These are phyloP conservation scores for Wickerhamiella azyma DNA, from an alignment of 805 yeast genomes.

Conservation along the genomic window DNA sequence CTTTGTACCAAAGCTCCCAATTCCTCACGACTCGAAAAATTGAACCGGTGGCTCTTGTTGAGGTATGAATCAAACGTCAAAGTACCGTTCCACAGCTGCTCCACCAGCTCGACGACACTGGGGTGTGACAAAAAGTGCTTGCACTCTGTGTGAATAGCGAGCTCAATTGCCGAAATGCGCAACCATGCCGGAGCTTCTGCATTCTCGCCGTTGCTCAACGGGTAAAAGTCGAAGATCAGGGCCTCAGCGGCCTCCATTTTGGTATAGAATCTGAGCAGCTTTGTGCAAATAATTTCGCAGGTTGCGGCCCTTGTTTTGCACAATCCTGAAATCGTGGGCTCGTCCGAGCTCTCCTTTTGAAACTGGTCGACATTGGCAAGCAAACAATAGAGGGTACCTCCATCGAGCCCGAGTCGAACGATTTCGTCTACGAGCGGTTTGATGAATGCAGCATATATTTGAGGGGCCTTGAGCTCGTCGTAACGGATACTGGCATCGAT, in stretches of 20 bases:
- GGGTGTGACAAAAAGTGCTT: slow-evolving; percentile 42
- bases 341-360: slow-evolving; percentile 22
- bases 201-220: slow-evolving; percentile 28
- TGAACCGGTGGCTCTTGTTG: slow-evolving; percentile 26
- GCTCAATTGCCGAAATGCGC: slow-evolving; percentile 35
- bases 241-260: slow-evolving; percentile 33
- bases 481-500: slow-evolving; percentile 36
- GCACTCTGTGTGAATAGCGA: slow-evolving; percentile 39
- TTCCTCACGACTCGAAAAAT: slow-evolving; percentile 17
- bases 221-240: slow-evolving; percentile 34
- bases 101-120: slow-evolving; percentile 33
- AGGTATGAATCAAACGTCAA: slow-evolving; percentile 29
- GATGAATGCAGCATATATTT: slow-evolving; percentile 34
- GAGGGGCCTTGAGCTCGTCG: slow-evolving; percentile 40
- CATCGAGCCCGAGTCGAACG: slow-evolving; percentile 16
- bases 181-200: slow-evolving; percentile 24
- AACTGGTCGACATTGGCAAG: slow-evolving; percentile 29
- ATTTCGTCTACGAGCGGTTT: slow-evolving; percentile 34
- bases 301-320: slow-evolving; percentile 34
- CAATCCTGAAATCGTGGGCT: slow-evolving; percentile 25
- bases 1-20: slow-evolving; percentile 19
- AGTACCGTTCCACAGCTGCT: slow-evolving; percentile 40
- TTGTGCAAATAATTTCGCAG: slow-evolving; percentile 40
- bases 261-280: slow-evolving; percentile 33
- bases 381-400: slow-evolving; percentile 30